Evolutionary conservation across 2,329 filamentous ascomycete species (phyloP), one percentile per base, ranked within the genome.

Genomic region (Paraphaeosphaeria sporulosa): DNA sequence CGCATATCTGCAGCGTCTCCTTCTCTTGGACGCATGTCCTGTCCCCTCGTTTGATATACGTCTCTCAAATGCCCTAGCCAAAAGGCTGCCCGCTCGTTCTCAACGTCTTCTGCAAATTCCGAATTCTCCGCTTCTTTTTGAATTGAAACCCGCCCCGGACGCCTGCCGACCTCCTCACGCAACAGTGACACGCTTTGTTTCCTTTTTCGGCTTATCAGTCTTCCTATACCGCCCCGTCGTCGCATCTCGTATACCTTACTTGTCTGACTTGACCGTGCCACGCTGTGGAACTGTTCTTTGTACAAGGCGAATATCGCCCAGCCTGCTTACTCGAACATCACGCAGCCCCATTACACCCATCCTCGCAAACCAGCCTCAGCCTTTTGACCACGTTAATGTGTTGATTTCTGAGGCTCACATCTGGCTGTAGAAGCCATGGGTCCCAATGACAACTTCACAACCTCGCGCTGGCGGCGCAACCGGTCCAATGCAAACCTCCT

Each of bases 401-500:
- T 55, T 55, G 52, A 55, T 55, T 36, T 12, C 52, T 27, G 52
- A 30, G 17, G 42, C 52, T 55, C 19, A n/a, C 4, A 17, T 17
- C 34, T 40, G 42, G 52, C 52, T 27, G 36, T 34, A 57, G 51
- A 63, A 63, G 72, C 67, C 65, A 73, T 74, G 71, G 57, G 67
- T 57, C 54, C 67, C 40, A 65, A 71, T 56, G 66, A 69, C 51
- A 60, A 57, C 25, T 60, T 70, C 44, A 67, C 68, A 9, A 68
- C 66, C 17, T 77, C 72, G 53, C 72, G 75, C 71, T 78, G 76
- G 76, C 74, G 75, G 55, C 75, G 77, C 49, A 71, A 70, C 52
- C 72, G 74, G 48, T 73, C 74, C 34, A 73, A 66, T 36, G 64
- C 67, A 40, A 75, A 72, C 61, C 66, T 75, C n/a, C 65, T 60